phyloP scores from a whole-genome alignment of 1,139 yeast species.

The Torulaspora globosa region DNA sequence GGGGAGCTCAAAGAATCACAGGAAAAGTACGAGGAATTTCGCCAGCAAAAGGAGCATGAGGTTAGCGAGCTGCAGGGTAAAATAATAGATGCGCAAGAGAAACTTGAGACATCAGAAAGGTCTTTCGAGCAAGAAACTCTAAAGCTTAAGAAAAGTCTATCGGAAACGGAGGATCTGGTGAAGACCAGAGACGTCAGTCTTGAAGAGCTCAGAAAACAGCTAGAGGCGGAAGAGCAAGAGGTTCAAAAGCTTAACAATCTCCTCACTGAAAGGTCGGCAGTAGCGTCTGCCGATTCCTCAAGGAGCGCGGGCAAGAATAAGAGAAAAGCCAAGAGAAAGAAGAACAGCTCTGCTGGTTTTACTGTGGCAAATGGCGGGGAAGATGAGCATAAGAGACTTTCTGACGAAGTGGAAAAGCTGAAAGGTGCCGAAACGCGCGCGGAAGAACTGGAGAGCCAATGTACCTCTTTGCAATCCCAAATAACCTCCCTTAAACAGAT shows the following conservation, averaged over 20 bases:
- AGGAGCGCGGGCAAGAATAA: constrained; percentile 19
- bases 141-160: constrained; percentile 5
- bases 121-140: constrained; percentile 8
- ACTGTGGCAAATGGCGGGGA: constrained; percentile 14
- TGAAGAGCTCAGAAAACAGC: constrained; percentile 3
- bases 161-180: background rate
- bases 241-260: constrained; percentile 4
- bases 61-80: constrained; percentile 1
- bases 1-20: constrained; percentile 5
- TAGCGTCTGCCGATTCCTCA: constrained; percentile 5
- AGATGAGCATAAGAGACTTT: constrained; percentile 39
- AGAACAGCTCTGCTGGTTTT: constrained; percentile 18
- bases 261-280: background rate
- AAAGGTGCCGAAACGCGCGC: constrained; percentile 25
- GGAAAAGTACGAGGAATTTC: constrained; percentile 11
- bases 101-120: constrained; percentile 1
- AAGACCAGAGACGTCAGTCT: background rate
- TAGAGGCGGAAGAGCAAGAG: background rate
- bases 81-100: constrained; percentile 6
- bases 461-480: constrained; percentile 18
- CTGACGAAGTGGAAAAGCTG: constrained; percentile 39
- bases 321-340: constrained; percentile 22
- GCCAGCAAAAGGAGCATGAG: constrained; percentile 5
- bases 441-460: constrained; percentile 23
- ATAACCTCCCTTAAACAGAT: constrained; percentile 5